A percentile compares a stretch with the other conserved stretches of the same genome.
These are phyloP conservation scores for Ascomycota sp. DNA, from an alignment of 2,329 filamentous ascomycete species.

Conservation along the genomic window DNA sequence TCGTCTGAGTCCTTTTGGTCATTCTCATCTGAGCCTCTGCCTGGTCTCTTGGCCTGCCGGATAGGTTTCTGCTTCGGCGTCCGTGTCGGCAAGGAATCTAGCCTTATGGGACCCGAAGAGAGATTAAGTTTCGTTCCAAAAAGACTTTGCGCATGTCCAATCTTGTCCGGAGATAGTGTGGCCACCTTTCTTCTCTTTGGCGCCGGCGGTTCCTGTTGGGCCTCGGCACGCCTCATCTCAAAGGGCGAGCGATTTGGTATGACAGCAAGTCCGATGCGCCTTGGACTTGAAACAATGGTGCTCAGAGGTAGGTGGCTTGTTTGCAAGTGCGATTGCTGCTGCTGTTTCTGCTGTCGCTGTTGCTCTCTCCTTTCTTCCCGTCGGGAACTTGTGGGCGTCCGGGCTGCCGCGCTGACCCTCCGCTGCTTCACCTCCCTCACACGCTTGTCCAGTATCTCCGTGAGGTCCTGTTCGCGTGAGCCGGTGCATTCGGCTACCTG, in stretches of 20 bases:
- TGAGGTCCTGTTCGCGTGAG: conserved; percentile 52
- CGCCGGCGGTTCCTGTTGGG: conserved; percentile 4
- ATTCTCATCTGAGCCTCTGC: background rate
- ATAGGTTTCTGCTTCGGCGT: too few relatives aligned
- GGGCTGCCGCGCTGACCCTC: conserved; percentile 21
- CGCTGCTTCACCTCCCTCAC: conserved; percentile 31
- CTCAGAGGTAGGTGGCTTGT: conserved; percentile 22
- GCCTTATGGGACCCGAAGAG: conserved; percentile 4
- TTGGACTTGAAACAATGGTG: conserved; percentile 10
- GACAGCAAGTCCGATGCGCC: conserved; percentile 11
- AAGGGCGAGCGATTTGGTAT: conserved; percentile 14
- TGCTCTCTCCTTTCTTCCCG: too few relatives aligned
- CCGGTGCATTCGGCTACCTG: conserved; percentile 61
- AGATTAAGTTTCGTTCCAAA: conserved; percentile 14
- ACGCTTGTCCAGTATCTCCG: conserved; percentile 49
- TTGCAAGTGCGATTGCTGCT: conserved; percentile 12
- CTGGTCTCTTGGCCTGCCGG: too few relatives aligned
- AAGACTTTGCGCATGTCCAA: conserved; percentile 12
- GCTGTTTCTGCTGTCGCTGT: background rate
- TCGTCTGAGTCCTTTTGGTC: conserved; percentile 1
- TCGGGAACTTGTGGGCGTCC: conserved; percentile 4
- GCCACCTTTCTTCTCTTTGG: conserved; percentile 10
- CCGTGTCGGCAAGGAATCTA: background rate
- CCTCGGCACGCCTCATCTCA: conserved; percentile 9
- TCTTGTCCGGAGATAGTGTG: conserved; percentile 12